These are phyloP conservation scores for Dalbergia cultrata DNA, from an alignment of 306 rosid species.

Conservation along the genomic window DNA sequence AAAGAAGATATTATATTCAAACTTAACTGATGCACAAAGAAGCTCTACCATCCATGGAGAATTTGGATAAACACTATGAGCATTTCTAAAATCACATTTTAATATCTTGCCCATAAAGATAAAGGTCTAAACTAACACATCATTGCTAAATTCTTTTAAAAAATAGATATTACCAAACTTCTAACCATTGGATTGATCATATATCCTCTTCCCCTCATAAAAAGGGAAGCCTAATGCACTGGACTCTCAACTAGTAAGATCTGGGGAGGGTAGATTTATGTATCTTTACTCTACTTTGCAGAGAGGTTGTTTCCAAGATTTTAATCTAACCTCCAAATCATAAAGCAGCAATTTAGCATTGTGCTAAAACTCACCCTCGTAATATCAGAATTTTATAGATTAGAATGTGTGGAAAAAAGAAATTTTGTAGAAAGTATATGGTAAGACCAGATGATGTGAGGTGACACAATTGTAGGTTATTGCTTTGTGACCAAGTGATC, in stretches of 20 bases:
- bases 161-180: slow-evolving; percentile 19
- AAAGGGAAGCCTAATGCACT: no score
- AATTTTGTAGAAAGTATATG: slow-evolving; percentile 11
- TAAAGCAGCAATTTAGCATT: no score
- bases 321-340: no score
- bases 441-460: slow-evolving; percentile 17
- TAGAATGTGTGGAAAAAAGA: background rate
- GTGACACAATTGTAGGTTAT: background rate
- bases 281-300: no score
- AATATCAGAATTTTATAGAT: background rate
- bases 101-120: slow-evolving; percentile 21
- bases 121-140: slow-evolving; percentile 16
- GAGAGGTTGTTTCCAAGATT: no score
- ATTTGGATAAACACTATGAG: slow-evolving; percentile 23
- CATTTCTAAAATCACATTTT: slow-evolving; percentile 13
- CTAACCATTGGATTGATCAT: slow-evolving; percentile 26
- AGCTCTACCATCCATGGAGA: slow-evolving; percentile 26
- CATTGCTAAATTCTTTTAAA: slow-evolving; percentile 8
- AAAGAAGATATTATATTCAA: background rate
- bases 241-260: no score
- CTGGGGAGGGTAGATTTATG: no score
- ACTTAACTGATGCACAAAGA: slow-evolving; percentile 34
- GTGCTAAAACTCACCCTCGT: no score
- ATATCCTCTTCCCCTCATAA: slow-evolving; percentile 22
- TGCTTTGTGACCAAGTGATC: background rate